These are phyloP conservation scores for Ceratonia siliqua DNA, from an alignment of 306 rosid species.

Conservation along the genomic window DNA sequence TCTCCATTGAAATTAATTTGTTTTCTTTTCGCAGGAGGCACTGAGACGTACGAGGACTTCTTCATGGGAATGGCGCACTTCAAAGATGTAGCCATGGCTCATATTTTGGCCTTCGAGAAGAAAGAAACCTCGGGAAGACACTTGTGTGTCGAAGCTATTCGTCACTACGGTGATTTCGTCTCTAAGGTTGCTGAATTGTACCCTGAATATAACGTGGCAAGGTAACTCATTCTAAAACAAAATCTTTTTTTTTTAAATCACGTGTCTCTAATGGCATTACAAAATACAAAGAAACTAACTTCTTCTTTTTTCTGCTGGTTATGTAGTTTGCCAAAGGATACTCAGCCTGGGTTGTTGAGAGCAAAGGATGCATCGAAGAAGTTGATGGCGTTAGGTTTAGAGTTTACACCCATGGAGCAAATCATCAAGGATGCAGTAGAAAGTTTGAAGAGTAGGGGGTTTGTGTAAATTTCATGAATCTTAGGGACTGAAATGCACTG, in stretches of 20 bases:
- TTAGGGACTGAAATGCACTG: slow-evolving; percentile 15
- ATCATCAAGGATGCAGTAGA: slow-evolving; percentile 80
- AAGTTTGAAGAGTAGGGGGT: slow-evolving; percentile 62
- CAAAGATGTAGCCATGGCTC: slow-evolving; percentile 84
- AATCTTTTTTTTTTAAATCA: too few relatives aligned
- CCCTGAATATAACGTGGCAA: slow-evolving; percentile 66
- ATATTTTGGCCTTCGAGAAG: slow-evolving; percentile 78
- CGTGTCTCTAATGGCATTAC: too few relatives aligned
- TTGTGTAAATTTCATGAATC: slow-evolving; percentile 37
- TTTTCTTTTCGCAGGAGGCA: slow-evolving; percentile 54
- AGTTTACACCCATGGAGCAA: slow-evolving; percentile 74
- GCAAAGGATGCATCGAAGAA: slow-evolving; percentile 62
- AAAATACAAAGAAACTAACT: too few relatives aligned
- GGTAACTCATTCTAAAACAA: slow-evolving; percentile 50
- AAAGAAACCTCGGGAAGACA: slow-evolving; percentile 76
- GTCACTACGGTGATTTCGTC: slow-evolving; percentile 73
- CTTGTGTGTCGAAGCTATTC: slow-evolving; percentile 73
- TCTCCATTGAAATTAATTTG: too few relatives aligned
- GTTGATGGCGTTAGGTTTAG: slow-evolving; percentile 69
- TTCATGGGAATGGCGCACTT: slow-evolving; percentile 84
- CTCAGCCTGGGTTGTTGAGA: slow-evolving; percentile 73
- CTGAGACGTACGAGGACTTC: slow-evolving; percentile 63
- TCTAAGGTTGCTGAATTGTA: slow-evolving; percentile 70
- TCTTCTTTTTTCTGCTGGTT: neutral
- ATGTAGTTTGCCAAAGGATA: slow-evolving; percentile 61